These are phyloP conservation scores for Boletus speciosus DNA, from an alignment of 768 basidiomycete genomes.

Conservation along the genomic window DNA sequence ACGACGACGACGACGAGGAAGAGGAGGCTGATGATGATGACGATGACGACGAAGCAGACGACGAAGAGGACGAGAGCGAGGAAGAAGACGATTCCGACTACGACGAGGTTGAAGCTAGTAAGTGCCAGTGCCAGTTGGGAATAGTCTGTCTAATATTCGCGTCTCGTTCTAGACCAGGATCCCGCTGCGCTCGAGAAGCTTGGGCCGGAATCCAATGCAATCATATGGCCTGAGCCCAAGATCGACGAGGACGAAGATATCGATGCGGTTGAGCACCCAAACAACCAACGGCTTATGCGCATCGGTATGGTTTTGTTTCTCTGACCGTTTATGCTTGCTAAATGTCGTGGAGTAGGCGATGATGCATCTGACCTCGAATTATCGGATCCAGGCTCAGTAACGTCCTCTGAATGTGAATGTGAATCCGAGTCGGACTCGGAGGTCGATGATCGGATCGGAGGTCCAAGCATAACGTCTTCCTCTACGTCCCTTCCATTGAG, in stretches of 20 bases:
- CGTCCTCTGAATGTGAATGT: slow-evolving; percentile 48
- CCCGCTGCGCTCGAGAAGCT: slow-evolving; percentile 42
- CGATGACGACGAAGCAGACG: slow-evolving; percentile 31
- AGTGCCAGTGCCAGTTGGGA: slow-evolving; percentile 21
- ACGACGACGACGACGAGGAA: slow-evolving; percentile 17
- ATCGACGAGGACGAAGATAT: slow-evolving; percentile 62
- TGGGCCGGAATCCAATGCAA: slow-evolving; percentile 71
- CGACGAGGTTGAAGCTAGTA: slow-evolving; percentile 66
- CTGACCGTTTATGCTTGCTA: background rate
- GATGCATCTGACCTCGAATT: slow-evolving; percentile 57
- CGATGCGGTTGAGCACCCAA: slow-evolving; percentile 57
- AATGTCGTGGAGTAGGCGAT: slow-evolving; percentile 42
- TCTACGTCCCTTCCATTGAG: slow-evolving; percentile 44
- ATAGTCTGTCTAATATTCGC: background rate
- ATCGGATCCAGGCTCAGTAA: slow-evolving; percentile 56
- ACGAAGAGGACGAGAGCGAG: slow-evolving; percentile 34
- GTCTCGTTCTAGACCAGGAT: slow-evolving; percentile 43
- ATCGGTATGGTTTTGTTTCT: slow-evolving; percentile 46
- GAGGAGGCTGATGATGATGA: slow-evolving; percentile 18
- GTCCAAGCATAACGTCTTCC: slow-evolving; percentile 41
- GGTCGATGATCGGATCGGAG: slow-evolving; percentile 38
- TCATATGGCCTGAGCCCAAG: slow-evolving; percentile 73
- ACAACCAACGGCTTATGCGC: slow-evolving; percentile 72
- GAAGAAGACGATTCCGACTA: slow-evolving; percentile 56
- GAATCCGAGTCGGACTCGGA: slow-evolving; percentile 39